These are phyloP conservation scores for Amanita thiersii DNA, from an alignment of 768 basidiomycete genomes.

Conservation along the genomic window DNA sequence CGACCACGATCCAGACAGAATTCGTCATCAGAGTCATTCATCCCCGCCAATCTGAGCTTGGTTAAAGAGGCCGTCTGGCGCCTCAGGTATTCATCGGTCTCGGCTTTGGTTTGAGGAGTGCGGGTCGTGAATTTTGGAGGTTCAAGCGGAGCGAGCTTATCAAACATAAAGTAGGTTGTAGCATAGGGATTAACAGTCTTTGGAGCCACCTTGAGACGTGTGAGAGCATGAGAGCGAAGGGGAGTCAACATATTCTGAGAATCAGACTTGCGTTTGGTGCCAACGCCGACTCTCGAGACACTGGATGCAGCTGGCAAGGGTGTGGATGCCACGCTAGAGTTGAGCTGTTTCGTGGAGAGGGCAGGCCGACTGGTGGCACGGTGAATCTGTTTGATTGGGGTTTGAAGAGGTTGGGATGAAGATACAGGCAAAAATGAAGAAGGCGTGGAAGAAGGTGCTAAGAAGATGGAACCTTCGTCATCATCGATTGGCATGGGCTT, in stretches of 20 bases:
- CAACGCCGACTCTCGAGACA: slow-evolving; percentile 29
- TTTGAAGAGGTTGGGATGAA: slow-evolving; percentile 43
- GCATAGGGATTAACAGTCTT: slow-evolving; percentile 21
- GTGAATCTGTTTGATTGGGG: slow-evolving; percentile 49
- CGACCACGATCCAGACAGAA: slow-evolving; percentile 46
- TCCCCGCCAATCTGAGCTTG: slow-evolving; percentile 50
- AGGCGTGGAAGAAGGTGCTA: slow-evolving; percentile 33
- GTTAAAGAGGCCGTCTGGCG: slow-evolving; percentile 61
- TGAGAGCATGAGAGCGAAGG: slow-evolving; percentile 39
- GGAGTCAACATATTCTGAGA: slow-evolving; percentile 43
- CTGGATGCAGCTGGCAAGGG: slow-evolving; percentile 16
- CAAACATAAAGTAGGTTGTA: slow-evolving; percentile 32
- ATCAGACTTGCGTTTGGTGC: slow-evolving; percentile 62
- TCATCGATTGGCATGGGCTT: slow-evolving; percentile 36
- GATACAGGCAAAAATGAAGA: slow-evolving; percentile 36
- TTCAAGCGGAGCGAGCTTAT: slow-evolving; percentile 47
- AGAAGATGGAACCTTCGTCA: slow-evolving; percentile 50
- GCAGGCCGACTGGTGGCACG: slow-evolving; percentile 31
- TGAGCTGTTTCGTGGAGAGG: slow-evolving; percentile 28
- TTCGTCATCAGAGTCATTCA: slow-evolving; percentile 37
- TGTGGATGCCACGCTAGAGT: slow-evolving; percentile 15
- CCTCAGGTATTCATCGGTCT: slow-evolving; percentile 40
- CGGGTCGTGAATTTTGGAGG: slow-evolving; percentile 39
- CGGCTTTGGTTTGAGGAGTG: slow-evolving; percentile 46
- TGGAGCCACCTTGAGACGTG: slow-evolving; percentile 40